Conservation (phyloP, 1,139 yeast species). For the Kodamaea sp. region DNA sequence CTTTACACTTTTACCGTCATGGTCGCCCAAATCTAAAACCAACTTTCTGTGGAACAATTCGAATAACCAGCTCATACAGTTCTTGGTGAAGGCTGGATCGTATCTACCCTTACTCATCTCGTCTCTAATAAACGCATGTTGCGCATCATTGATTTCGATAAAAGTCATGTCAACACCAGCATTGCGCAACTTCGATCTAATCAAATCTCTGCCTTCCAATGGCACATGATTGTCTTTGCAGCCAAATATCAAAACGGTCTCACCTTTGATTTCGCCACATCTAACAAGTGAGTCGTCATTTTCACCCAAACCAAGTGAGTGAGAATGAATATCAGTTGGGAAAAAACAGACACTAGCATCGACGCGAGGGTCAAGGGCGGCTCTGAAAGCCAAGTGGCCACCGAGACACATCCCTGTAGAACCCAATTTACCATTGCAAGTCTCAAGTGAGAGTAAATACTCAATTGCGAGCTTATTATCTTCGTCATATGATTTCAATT, state of each 20-base stretch:
- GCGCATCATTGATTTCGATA: constrained; percentile 73
- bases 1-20: constrained; percentile 45
- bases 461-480: constrained; percentile 65
- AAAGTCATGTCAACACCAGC: constrained; percentile 63
- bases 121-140: constrained; percentile 80
- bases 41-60: constrained; percentile 70
- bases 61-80: constrained; percentile 62
- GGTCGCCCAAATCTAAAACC: constrained; percentile 64
- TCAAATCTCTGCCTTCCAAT: constrained; percentile 70
- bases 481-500: constrained; percentile 71
- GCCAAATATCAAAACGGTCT: constrained; percentile 68
- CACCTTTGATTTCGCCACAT: constrained; percentile 53
- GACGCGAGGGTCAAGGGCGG: constrained; percentile 63
- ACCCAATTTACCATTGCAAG: constrained; percentile 73
- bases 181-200: constrained; percentile 59
- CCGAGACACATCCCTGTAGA: constrained; percentile 89
- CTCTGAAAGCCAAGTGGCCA: constrained; percentile 77
- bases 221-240: constrained; percentile 81
- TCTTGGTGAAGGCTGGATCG: constrained; percentile 69
- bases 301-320: constrained; percentile 58
- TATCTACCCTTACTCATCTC: constrained; percentile 75
- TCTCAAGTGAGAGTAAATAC: constrained; percentile 51
- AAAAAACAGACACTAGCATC: constrained; percentile 72
- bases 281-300: constrained; percentile 64
- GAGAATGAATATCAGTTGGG: constrained; percentile 75